Base-by-base conservation (phyloP, 108 stramenopile species). In the Parietichytrium sp. region DNA sequence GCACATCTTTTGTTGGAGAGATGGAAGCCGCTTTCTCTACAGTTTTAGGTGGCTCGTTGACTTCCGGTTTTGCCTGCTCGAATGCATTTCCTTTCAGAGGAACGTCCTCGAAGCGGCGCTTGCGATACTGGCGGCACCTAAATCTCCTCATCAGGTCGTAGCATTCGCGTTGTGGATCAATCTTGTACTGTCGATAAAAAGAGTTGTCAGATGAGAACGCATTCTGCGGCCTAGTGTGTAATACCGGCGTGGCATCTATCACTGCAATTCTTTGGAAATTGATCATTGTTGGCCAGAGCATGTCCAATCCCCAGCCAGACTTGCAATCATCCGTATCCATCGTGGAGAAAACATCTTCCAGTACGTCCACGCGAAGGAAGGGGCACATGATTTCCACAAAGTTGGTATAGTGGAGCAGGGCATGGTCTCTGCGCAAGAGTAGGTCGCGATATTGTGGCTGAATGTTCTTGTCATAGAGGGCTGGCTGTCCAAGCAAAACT, bases 331-430 rank as follows among this genome's bases (percentile, higher is more conserved):
- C 20, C 6, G 29, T 18, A 42, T 72, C 61, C 15, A 72, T 45
- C 38, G 61, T 72, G 42, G 36, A 42, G 38, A n/a, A 23, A 8
- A 72, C 16, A 72, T 45, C 10, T 23, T 45, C 42, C 20, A 72
- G 42, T 23, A 20, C 42, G 33, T 72, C 61, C 20, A 72, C 61
- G 7, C 61, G 29, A 2, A 72, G 45, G 45, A 72, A 72, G 15
- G 61, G 61, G 20, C 61, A 72, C 61, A 72, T 72, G 61, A 72
- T 72, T 25, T 72, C 61, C 20, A 72, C 61, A 72, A 72, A 72
- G 61, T 72, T 72, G 10, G 61, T 45, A 25, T 72, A 72, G 42
- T 72, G 61, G n/a, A 72, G 33, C 29, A 72, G 61, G 6, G 45
- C 61, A 25, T 42, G 38, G 10, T 8, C 16, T 6, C 61, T 33